Percentiles rank a stretch among this genome's conserved stretches.
phyloP scores from a whole-genome alignment of 495 filamentous ascomycete species.

The Talaromyces ruber region DNA sequence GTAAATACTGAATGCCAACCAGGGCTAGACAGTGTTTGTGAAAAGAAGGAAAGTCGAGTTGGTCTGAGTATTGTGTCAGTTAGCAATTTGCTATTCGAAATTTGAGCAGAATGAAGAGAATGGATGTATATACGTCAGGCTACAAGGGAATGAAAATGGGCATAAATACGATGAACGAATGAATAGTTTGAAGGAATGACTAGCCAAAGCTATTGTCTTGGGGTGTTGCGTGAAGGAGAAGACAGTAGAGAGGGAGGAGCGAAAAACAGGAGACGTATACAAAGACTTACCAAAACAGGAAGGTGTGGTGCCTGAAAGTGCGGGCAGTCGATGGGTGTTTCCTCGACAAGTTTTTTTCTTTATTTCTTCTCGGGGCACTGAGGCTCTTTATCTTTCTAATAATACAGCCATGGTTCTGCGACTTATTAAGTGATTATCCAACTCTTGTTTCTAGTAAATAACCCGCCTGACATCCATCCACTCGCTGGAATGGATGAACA shows the following conservation, averaged over 20 bases:
- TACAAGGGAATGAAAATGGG: not conserved
- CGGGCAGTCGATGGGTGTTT: not conserved
- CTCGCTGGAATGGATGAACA: conserved; percentile 1
- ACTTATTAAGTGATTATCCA: not conserved
- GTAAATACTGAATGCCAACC: conserved; percentile 6
- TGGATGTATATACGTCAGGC: not conserved
- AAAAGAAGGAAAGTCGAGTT: not conserved
- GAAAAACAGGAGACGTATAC: not conserved
- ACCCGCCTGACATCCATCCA: not conserved
- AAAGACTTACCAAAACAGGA: not conserved
- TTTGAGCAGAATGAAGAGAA: not conserved
- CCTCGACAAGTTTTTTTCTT: not conserved
- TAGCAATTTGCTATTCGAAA: not conserved
- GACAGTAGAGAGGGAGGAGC: not conserved
- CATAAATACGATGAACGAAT: not conserved
- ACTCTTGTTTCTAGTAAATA: not conserved
- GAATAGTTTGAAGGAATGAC: not conserved
- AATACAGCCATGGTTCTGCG: not conserved
- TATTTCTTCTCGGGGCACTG: not conserved
- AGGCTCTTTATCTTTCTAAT: not conserved
- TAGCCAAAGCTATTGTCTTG: not conserved
- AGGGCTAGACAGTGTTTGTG: conserved; percentile 1
- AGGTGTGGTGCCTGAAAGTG: not conserved
- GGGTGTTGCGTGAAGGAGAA: not conserved
- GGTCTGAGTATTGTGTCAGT: not conserved